Conservation (phyloP, 2,329 filamentous ascomycete species). For the Pseudofabraea citricarpa region DNA sequence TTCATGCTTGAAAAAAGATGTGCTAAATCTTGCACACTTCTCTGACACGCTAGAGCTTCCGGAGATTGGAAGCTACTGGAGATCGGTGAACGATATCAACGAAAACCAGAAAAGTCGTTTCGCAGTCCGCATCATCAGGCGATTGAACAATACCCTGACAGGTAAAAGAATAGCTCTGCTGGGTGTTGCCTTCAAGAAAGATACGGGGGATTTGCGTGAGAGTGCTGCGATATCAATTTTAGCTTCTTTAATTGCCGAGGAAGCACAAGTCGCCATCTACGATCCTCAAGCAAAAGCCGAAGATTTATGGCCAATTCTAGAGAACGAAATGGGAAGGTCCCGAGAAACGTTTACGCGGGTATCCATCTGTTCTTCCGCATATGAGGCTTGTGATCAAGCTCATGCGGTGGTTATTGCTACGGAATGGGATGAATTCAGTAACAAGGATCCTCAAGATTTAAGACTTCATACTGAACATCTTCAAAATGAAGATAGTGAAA, state of each 20-base stretch:
- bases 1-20: slow-evolving; percentile 75
- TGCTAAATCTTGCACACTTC: slow-evolving; percentile 67
- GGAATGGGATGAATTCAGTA: slow-evolving; percentile 44
- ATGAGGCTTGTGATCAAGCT: slow-evolving; percentile 37
- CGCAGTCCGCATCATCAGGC: slow-evolving; percentile 57
- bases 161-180: slow-evolving; percentile 69
- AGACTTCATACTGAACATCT: not conserved
- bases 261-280: not conserved
- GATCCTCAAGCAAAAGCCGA: not conserved
- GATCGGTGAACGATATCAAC: slow-evolving; percentile 68
- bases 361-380: slow-evolving; percentile 33
- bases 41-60: slow-evolving; percentile 64
- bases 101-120: slow-evolving; percentile 68
- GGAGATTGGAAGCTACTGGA: slow-evolving; percentile 71
- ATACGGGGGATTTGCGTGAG: slow-evolving; percentile 70
- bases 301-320: not conserved
- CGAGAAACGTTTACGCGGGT: slow-evolving; percentile 13
- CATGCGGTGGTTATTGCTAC: slow-evolving; percentile 43
- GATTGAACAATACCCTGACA: slow-evolving; percentile 61
- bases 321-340: not conserved
- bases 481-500: not conserved
- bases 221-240: slow-evolving; percentile 6
- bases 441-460: slow-evolving; percentile 25
- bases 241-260: slow-evolving; percentile 11
- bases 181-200: slow-evolving; percentile 74